Conservation (phyloP, 2,329 filamentous ascomycete genomes). For the Scytalidium sp. region DNA sequence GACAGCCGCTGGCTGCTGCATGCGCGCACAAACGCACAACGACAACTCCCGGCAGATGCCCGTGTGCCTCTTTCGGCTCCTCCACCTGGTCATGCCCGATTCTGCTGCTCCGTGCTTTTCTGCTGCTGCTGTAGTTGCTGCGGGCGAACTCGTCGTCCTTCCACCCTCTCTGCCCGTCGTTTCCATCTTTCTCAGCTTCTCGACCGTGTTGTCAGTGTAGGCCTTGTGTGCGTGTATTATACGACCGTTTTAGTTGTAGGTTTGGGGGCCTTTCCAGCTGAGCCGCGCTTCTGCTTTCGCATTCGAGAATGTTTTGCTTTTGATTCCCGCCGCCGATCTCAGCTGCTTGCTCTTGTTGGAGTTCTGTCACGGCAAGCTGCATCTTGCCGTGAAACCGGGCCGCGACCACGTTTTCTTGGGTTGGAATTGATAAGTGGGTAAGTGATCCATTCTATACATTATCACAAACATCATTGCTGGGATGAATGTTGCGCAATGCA, state of each 20-base stretch:
- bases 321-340: neutral
- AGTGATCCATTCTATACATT: neutral
- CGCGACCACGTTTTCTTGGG: neutral
- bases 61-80: neutral
- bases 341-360: neutral
- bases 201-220: neutral
- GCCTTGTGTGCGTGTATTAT: neutral
- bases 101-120: no score
- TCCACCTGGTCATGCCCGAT: no score
- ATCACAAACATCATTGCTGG: no score
- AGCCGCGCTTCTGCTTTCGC: neutral
- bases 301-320: neutral
- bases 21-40: neutral
- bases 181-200: neutral
- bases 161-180: neutral
- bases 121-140: no score
- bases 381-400: neutral
- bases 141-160: no score
- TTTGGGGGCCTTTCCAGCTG: no score
- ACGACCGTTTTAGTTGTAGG: neutral
- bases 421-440: neutral
- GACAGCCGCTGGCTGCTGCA: neutral
- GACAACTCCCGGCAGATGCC: neutral
- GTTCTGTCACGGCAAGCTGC: neutral
- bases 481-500: no score